A percentile compares a stretch with the other conserved stretches of the same genome.
Evolutionary conservation across 2,329 filamentous ascomycete genomes (phyloP).

Genomic region (Blastomyces emzantsi): DNA sequence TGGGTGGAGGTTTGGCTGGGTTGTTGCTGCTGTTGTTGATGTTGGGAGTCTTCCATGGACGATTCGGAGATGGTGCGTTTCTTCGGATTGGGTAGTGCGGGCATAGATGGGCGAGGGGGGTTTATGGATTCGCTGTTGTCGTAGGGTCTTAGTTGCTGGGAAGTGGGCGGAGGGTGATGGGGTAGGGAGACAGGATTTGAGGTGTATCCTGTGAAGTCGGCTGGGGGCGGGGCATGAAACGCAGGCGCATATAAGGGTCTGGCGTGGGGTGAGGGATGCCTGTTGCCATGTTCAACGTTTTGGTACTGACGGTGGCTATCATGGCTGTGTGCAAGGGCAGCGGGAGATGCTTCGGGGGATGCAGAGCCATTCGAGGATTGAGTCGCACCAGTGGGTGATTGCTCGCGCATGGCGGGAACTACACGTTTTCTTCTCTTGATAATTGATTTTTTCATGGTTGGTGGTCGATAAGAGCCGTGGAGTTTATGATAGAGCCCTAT

Average conservation of each 20-base stretch:
- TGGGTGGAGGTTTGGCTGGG: conserved; percentile 28
- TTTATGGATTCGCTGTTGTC: conserved; percentile 2
- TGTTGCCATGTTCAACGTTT: conserved; percentile 26
- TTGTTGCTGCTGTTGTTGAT: neutral
- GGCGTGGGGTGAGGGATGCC: conserved; percentile 12
- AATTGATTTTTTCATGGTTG: conserved; percentile 97
- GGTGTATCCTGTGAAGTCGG: conserved; percentile 43
- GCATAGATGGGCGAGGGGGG: conserved; percentile 20
- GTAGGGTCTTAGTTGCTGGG: conserved; percentile 21
- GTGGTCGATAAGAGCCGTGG: conserved; percentile 83
- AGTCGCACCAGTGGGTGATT: conserved; percentile 34
- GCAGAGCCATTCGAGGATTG: conserved; percentile 35
- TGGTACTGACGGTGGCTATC: conserved; percentile 28
- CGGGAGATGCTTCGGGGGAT: conserved; percentile 34
- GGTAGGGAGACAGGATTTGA: conserved; percentile 27
- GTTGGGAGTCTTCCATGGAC: conserved; percentile 19
- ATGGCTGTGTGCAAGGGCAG: conserved; percentile 23
- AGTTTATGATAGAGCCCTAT: conserved; percentile 91
- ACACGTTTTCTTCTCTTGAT: conserved; percentile 95
- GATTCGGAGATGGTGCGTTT: conserved; percentile 32
- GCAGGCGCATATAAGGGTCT: conserved; percentile 34
- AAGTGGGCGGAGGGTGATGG: conserved; percentile 22
- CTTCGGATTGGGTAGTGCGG: conserved; percentile 27
- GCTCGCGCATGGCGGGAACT: conserved; percentile 60
- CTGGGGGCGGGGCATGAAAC: conserved; percentile 37